Percentiles rank a stretch among this genome's conserved stretches.
phyloP scores from a whole-genome alignment of 2,329 filamentous ascomycete genomes.

The Escovopsis sp. region DNA sequence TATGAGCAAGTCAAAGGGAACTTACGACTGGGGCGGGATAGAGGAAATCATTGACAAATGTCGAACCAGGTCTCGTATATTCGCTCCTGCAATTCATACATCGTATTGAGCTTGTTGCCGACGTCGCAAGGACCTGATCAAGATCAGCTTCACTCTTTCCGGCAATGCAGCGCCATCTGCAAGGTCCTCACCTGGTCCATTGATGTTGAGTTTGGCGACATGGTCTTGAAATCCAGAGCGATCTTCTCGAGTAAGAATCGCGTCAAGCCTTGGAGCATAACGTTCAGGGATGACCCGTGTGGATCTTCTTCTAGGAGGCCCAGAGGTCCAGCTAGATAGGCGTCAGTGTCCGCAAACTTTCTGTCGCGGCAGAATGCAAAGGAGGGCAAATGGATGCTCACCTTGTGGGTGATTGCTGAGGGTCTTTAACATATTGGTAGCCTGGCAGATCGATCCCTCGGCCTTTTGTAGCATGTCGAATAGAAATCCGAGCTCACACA shows the following conservation, averaged over 20 bases:
- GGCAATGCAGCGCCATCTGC: constrained; percentile 1
- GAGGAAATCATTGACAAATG: constrained; percentile 71
- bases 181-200: constrained; percentile 50
- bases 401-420: constrained; percentile 72
- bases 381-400: constrained; percentile 14
- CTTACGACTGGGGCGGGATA: constrained; percentile 43
- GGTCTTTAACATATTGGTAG: constrained; percentile 84
- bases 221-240: constrained; percentile 57
- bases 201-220: constrained; percentile 43
- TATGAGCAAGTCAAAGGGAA: constrained; percentile 6
- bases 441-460: constrained; percentile 84
- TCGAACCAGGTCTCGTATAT: constrained; percentile 62
- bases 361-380: too few species aligned
- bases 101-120: constrained; percentile 57
- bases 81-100: constrained; percentile 84
- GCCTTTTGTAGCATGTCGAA: constrained; percentile 98
- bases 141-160: too few species aligned
- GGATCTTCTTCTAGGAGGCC: constrained; percentile 76
- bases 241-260: constrained; percentile 77
- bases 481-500: constrained; percentile 89
- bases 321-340: constrained; percentile 45
- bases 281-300: constrained; percentile 56
- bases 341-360: constrained; percentile 10
- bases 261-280: constrained; percentile 74
- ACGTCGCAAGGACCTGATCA: constrained; percentile 43